Conservation (phyloP, 805 yeast species). For the Cyberlindnera saturnus region DNA sequence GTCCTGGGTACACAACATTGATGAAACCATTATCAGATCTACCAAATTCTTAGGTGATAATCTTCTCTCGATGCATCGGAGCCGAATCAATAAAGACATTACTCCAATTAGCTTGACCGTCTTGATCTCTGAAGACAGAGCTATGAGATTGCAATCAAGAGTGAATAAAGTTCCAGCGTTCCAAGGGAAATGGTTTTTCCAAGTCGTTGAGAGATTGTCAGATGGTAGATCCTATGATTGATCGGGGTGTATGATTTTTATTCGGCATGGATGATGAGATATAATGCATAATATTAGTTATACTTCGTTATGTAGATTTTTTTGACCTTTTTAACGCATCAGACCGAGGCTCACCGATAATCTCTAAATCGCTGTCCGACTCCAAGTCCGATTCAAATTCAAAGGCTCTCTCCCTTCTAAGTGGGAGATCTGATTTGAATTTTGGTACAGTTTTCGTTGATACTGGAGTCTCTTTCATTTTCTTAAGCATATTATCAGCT, state of each 20-base stretch:
- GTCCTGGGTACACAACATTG: conserved; percentile 68
- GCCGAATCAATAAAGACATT: conserved; percentile 3
- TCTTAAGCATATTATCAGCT: conserved; percentile 25
- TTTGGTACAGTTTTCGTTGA: neutral
- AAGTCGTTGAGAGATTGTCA: conserved; percentile 38
- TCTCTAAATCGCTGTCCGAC: neutral
- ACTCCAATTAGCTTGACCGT: conserved; percentile 29
- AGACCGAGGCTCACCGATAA: neutral
- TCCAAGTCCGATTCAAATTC: neutral
- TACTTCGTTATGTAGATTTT: neutral
- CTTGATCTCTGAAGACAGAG: conserved; percentile 67
- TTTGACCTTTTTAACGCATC: too few relatives aligned
- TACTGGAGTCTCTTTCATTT: conserved; percentile 8
- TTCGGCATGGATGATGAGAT: neutral
- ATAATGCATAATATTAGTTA: neutral
- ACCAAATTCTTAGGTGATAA: conserved; percentile 6
- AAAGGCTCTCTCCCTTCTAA: neutral
- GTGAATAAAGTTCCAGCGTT: conserved; percentile 47
- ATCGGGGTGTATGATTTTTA: neutral
- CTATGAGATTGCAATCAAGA: conserved; percentile 62
- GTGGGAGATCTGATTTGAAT: neutral
- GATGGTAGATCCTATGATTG: conserved; percentile 31
- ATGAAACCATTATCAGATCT: conserved; percentile 39
- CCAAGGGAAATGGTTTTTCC: conserved; percentile 57
- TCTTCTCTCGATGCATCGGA: neutral